Evolutionary conservation across 768 basidiomycete genomes (phyloP), one percentile per base, ranked within the genome.

Genomic region (Hericium rajendrae): DNA sequence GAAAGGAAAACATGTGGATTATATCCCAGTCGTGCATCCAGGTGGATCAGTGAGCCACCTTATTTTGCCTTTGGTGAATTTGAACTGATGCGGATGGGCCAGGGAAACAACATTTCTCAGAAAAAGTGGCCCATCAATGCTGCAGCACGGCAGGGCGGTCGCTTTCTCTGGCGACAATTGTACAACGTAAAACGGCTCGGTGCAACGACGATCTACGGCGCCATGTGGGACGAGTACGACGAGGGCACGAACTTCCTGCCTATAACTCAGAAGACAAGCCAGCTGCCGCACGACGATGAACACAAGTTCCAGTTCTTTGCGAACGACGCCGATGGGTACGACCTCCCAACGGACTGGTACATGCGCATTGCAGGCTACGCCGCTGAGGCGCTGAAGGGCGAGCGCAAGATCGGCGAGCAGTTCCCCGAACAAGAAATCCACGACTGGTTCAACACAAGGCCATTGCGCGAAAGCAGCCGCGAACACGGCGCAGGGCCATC

Each of bases 141-240:
- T 57, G 86, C 83, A 57, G 82, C 78, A 48, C 76, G 91, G 4
- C 76, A 83, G 20, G 87, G 88, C 3, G 91, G 91, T 1, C 77
- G 75, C 28, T 91, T 91, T 69, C 66, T 93, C 50, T 93, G 88
- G 86, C 75, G 81, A 56, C 89, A 92, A 67, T 72, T 92, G 5
- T 81, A 77, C 72, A 85, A 91, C 64, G 84, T 82, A 12, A 78
- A 77, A 26, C 73, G 76, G 48, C 77, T 78, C 28, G 82, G 85
- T 28, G 82, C 79, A 6, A 78, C 81, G 18, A 84, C 72, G 6
- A 78, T 91, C 54, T 91, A 91, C 60, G 85, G 85, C 22, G 88
- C 88, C 6, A 91, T 91, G 88, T 91, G 90, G 88, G 90, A 92
- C 64, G 90, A 91, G 68, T 91, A 91, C 61, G 88, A 91, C 63